phyloP scores from a whole-genome alignment of 2,329 filamentous ascomycete genomes.

The Nannizzia gypsea region DNA sequence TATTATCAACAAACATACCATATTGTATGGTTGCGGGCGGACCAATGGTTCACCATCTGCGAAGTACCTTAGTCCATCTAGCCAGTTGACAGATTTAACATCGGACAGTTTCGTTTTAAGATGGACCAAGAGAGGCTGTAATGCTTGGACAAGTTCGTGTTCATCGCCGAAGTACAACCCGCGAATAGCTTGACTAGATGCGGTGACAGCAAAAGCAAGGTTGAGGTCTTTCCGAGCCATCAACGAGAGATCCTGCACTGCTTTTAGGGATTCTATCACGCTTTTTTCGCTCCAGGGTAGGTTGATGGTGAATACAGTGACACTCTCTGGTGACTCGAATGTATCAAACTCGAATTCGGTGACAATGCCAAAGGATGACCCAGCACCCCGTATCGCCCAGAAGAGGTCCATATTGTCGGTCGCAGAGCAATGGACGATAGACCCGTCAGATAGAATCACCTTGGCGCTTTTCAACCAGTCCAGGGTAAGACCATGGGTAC shows the following conservation, averaged over 20 bases:
- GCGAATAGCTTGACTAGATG: constrained; percentile 44
- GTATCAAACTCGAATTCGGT: constrained; percentile 32
- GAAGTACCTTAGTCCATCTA: not conserved
- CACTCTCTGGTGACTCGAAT: constrained; percentile 14
- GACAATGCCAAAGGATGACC: constrained; percentile 45
- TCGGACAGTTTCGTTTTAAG: not conserved
- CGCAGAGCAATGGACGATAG: constrained; percentile 26
- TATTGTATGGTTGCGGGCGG: not conserved
- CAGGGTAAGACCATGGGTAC: constrained; percentile 37
- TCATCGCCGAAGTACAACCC: constrained; percentile 49
- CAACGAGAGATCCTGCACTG: constrained; percentile 44
- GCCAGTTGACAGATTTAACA: not conserved
- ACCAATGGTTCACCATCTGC: not conserved
- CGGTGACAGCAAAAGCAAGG: constrained; percentile 43
- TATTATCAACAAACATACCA: not conserved
- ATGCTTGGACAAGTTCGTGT: constrained; percentile 36
- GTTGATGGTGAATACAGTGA: constrained; percentile 41
- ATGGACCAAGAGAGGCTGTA: not conserved
- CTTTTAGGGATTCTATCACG: constrained; percentile 38
- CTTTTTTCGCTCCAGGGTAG: constrained; percentile 38
- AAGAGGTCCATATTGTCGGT: constrained; percentile 34
- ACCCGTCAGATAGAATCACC: constrained; percentile 39
- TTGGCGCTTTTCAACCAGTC: constrained; percentile 40
- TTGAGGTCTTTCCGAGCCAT: constrained; percentile 46
- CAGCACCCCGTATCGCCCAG: constrained; percentile 42